phyloP scores from a whole-genome alignment of 2,329 filamentous ascomycete species.

The Fusarium phyllophilum region DNA sequence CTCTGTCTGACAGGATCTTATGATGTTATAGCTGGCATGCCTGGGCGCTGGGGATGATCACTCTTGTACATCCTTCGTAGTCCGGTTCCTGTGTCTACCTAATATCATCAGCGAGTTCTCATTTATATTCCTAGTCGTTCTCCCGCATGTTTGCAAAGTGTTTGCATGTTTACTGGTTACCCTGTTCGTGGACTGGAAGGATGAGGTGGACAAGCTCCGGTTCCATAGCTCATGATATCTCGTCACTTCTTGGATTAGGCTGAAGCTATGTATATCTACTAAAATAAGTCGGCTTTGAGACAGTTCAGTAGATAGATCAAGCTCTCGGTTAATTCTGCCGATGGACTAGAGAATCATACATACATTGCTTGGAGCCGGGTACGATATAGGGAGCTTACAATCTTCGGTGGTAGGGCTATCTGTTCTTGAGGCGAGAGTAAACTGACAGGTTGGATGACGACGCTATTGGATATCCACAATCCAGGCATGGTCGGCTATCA shows the following conservation, averaged over 20 bases:
- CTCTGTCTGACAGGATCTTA: not conserved
- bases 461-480: not conserved
- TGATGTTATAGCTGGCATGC: not conserved
- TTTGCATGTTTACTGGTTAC: not conserved
- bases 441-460: not conserved
- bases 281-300: not conserved
- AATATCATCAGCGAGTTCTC: not conserved
- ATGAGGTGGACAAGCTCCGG: not conserved
- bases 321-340: not conserved
- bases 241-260: not conserved
- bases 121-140: not conserved
- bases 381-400: not conserved
- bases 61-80: too few relatives aligned
- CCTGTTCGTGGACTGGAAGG: not conserved
- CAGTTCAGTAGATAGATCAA: not conserved
- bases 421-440: not conserved
- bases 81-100: not conserved
- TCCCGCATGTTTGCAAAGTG: not conserved
- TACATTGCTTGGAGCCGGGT: too few relatives aligned
- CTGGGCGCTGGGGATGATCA: constrained; percentile 5
- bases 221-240: not conserved
- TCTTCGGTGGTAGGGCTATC: not conserved
- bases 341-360: not conserved
- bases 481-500: not conserved
- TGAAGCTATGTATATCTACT: not conserved